phyloP scores from a whole-genome alignment of 306 rosid species.

The Vachellia collinsii region DNA sequence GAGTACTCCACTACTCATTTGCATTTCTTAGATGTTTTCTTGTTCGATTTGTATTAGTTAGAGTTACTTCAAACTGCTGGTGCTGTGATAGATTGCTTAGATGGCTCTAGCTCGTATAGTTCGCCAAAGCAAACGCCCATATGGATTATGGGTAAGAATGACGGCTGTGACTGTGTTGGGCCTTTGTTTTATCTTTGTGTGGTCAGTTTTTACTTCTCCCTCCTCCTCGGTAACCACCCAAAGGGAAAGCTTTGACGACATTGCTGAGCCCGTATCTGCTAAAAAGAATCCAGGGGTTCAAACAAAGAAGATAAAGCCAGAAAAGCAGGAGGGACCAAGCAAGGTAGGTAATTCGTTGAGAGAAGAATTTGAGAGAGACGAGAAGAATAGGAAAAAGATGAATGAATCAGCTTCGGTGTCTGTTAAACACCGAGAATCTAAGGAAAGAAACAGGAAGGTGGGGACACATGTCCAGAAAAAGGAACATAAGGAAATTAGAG shows the following conservation, averaged over 20 bases:
- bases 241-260: conserved; percentile 89
- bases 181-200: conserved; percentile 76
- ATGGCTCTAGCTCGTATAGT: conserved; percentile 73
- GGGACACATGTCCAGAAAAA: conserved; percentile 45
- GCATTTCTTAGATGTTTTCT: neutral
- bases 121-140: conserved; percentile 83
- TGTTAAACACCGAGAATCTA: conserved; percentile 42
- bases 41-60: conserved; percentile 1
- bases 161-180: conserved; percentile 75
- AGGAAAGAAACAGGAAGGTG: conserved; percentile 42
- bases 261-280: conserved; percentile 61
- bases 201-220: conserved; percentile 78
- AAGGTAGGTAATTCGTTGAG: conserved; percentile 30
- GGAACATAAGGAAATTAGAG: conserved; percentile 46
- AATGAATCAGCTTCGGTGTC: conserved; percentile 45
- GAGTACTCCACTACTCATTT: neutral
- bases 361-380: conserved; percentile 38
- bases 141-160: conserved; percentile 78
- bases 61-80: conserved; percentile 27
- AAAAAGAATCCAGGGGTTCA: conserved; percentile 36
- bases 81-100: conserved; percentile 24
- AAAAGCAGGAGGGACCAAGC: conserved; percentile 33
- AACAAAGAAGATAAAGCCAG: conserved; percentile 29
- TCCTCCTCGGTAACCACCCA: conserved; percentile 61
- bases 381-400: conserved; percentile 41